A percentile compares a stretch with the other conserved stretches of the same genome.
Evolutionary conservation across 345 rosid genomes (phyloP).

Genomic region (Jatropha curcas): DNA sequence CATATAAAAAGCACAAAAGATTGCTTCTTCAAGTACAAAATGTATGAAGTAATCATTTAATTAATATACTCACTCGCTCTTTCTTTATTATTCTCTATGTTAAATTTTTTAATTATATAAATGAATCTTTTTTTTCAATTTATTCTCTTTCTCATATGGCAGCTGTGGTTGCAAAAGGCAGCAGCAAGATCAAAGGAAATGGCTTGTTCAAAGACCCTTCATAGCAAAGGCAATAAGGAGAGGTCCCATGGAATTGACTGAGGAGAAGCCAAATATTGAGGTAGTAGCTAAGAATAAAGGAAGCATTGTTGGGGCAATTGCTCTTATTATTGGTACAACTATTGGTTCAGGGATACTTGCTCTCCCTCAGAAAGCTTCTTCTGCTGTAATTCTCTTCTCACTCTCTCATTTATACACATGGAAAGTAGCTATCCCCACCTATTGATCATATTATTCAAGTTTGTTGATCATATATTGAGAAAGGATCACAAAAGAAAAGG

Average conservation of each 20-base stretch:
- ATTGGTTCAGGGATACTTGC: slow-evolving; percentile 68
- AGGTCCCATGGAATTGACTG: slow-evolving; percentile 13
- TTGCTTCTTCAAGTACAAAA: slow-evolving; percentile 20
- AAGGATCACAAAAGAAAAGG: too few relatives aligned
- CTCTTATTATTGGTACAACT: slow-evolving; percentile 60
- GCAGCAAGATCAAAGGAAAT: slow-evolving; percentile 20
- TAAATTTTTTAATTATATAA: background rate
- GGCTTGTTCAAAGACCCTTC: background rate
- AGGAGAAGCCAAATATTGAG: background rate
- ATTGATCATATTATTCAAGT: too few relatives aligned
- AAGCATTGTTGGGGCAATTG: slow-evolving; percentile 56
- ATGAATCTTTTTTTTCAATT: background rate
- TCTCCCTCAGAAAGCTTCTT: slow-evolving; percentile 57
- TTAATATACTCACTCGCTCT: background rate
- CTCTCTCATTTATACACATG: background rate
- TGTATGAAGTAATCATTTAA: slow-evolving; percentile 30
- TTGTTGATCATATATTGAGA: too few relatives aligned
- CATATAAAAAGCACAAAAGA: background rate
- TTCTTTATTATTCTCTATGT: background rate
- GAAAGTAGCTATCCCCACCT: background rate
- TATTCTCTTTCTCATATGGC: slow-evolving; percentile 8
- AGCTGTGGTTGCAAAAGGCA: slow-evolving; percentile 27
- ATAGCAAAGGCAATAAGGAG: slow-evolving; percentile 21
- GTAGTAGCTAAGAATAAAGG: slow-evolving; percentile 41
- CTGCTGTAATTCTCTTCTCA: slow-evolving; percentile 43